Evolutionary conservation across 345 rosid species (phyloP), one percentile per base, ranked within the genome.

Genomic region (Melaleuca alternifolia): DNA sequence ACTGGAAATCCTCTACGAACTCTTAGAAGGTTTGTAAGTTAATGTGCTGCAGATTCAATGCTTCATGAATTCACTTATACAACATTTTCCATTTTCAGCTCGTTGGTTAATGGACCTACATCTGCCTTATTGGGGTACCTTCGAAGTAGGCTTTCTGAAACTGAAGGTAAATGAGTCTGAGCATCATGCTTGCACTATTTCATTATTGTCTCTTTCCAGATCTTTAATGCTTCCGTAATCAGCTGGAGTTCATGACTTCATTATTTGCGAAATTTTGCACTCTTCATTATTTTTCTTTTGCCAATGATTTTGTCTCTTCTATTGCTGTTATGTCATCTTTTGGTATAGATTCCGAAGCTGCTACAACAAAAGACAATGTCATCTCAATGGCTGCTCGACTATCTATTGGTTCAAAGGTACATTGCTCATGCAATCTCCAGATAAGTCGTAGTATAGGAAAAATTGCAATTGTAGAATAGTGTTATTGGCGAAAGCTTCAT

Each of bases 21-120:
- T 89, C 93, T 97, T 86, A 87, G 98, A 92, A 97, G 98, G 98
- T 97, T 84, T 30, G 89, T 23, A 75, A 30, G 46, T 85, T 54
- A 26, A 53, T 51, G 26, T 61, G 50, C 51, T 62, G n/a, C 21
- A n/a, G 30, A 75, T 65, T 71, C 21, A 33, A 84, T 85, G 54
- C 52, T 50, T 85, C 54, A 62, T 48, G 81, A 44, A 10, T 71
- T 85, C 65, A 76, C 79, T 85, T 88, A 84, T 54, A 86, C 54
- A 51, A 51, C 56, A 50, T 53, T n/a, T 83, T 20, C 44, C 41
- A 18, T 54, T 59, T 85, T 88, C 94, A 96, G 99, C 91, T 88
- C 99, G 44, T 87, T 97, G 93, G 98, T 97, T 83, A 91, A 94
- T 87, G 99, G 99, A 86, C 98, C 99, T 54, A 94, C 99, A 54